phyloP scores from a whole-genome alignment of 179 eudicot species.

The Spergularia azorica region DNA sequence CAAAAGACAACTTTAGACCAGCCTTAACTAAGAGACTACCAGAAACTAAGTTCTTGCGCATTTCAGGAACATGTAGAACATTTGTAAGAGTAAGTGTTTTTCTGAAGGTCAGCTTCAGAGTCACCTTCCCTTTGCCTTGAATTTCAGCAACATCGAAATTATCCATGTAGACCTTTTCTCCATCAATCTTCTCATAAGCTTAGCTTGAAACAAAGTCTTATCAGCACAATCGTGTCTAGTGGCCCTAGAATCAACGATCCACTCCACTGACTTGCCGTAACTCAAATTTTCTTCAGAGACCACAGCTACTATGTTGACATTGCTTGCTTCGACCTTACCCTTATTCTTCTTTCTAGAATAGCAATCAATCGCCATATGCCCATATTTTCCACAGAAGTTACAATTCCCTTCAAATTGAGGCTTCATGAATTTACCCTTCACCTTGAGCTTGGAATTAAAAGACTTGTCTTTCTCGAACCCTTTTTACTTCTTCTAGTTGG shows the following conservation, averaged over 20 bases:
- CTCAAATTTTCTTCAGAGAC: not conserved
- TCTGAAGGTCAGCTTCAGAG: not conserved
- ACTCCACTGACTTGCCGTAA: too few relatives aligned
- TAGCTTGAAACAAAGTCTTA: not conserved
- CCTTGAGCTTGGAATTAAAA: not conserved
- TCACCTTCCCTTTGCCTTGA: not conserved
- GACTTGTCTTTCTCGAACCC: too few relatives aligned
- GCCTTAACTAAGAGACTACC: not conserved
- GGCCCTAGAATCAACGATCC: too few relatives aligned
- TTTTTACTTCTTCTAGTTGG: not conserved
- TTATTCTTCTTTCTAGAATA: not conserved
- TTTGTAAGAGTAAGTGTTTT: not conserved
- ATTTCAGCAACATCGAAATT: not conserved
- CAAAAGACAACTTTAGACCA: not conserved
- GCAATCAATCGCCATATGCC: not conserved
- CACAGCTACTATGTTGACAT: not conserved
- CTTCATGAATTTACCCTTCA: not conserved
- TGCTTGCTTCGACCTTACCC: slow-evolving; percentile 27
- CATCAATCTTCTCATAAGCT: not conserved
- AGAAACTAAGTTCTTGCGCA: not conserved
- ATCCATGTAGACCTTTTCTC: not conserved
- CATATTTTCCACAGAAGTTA: not conserved
- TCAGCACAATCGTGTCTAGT: too few relatives aligned
- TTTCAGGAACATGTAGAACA: not conserved
- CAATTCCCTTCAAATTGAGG: not conserved